Evolutionary conservation across 2,329 filamentous ascomycete genomes (phyloP).

Genomic region (Cladophialophora immunda): DNA sequence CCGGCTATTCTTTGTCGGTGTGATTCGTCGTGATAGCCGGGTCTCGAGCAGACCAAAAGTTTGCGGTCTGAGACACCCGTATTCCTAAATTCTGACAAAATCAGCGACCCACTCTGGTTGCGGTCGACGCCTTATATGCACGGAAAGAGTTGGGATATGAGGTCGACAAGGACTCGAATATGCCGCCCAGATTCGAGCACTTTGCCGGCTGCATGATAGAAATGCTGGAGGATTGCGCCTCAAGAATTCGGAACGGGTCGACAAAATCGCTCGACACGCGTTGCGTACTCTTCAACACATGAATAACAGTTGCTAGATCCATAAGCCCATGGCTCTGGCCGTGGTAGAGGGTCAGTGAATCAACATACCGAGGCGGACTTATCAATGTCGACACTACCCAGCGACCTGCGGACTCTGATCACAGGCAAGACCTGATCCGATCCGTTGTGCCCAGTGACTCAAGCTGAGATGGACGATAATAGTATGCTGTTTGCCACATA

Average conservation of each 20-base stretch:
- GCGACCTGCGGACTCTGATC: no score
- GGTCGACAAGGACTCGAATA: neutral
- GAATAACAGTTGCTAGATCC: neutral
- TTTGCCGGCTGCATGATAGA: neutral
- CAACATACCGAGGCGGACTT: no score
- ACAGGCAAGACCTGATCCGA: no score
- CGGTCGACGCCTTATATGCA: neutral
- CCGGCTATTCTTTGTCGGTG: neutral
- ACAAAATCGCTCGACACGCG: no score
- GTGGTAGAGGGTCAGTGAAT: no score
- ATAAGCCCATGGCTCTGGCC: no score
- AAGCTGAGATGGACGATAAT: no score
- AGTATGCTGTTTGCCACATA: no score
- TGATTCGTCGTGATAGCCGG: neutral
- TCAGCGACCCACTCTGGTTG: neutral
- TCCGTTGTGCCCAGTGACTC: no score
- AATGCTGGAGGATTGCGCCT: neutral
- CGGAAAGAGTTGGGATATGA: neutral
- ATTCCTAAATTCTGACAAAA: slow-evolving; percentile 2
- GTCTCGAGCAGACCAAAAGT: no score
- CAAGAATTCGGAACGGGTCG: neutral
- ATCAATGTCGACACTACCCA: no score
- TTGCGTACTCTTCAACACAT: neutral
- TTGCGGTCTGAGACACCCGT: neutral
- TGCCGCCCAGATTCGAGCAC: neutral